phyloP scores from a whole-genome alignment of 306 rosid genomes.

The Aeschynomene evenia region DNA sequence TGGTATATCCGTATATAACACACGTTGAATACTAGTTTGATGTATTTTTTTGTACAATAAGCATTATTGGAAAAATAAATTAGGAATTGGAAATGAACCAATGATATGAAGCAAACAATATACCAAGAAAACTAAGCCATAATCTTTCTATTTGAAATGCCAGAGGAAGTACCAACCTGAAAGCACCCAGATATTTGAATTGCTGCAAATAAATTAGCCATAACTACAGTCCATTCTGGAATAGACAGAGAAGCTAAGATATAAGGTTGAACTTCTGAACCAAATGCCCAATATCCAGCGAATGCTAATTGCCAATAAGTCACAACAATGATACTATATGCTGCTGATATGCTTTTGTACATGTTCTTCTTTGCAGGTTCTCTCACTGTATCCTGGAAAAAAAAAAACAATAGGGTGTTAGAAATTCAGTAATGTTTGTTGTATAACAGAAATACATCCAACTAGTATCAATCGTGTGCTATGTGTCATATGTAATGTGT shows the following conservation, averaged over 20 bases:
- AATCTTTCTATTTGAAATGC: neutral
- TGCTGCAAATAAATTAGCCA: slow-evolving; percentile 81
- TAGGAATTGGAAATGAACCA: neutral
- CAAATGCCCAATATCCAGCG: slow-evolving; percentile 74
- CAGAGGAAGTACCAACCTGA: slow-evolving; percentile 42
- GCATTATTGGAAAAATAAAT: neutral
- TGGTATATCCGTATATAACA: too few species aligned
- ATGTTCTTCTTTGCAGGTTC: slow-evolving; percentile 70
- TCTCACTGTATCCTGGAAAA: slow-evolving; percentile 60
- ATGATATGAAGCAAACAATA: neutral
- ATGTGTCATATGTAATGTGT: too few species aligned
- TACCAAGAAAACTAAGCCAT: neutral
- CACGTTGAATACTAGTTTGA: too few species aligned
- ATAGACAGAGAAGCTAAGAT: slow-evolving; percentile 53
- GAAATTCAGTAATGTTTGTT: too few species aligned
- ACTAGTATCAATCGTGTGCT: too few species aligned
- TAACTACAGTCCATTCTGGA: slow-evolving; percentile 71
- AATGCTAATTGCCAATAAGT: slow-evolving; percentile 69
- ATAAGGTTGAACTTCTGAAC: slow-evolving; percentile 71
- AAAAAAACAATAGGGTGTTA: neutral
- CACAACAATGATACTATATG: slow-evolving; percentile 57
- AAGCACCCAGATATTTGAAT: slow-evolving; percentile 77
- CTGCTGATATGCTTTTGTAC: slow-evolving; percentile 71
- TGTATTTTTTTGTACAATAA: too few species aligned
- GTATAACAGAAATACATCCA: too few species aligned